Percentiles rank a stretch among this genome's conserved stretches.
Evolutionary conservation across 2,329 filamentous ascomycete genomes (phyloP).

Genomic region (Pseudocercospora macadamiae): DNA sequence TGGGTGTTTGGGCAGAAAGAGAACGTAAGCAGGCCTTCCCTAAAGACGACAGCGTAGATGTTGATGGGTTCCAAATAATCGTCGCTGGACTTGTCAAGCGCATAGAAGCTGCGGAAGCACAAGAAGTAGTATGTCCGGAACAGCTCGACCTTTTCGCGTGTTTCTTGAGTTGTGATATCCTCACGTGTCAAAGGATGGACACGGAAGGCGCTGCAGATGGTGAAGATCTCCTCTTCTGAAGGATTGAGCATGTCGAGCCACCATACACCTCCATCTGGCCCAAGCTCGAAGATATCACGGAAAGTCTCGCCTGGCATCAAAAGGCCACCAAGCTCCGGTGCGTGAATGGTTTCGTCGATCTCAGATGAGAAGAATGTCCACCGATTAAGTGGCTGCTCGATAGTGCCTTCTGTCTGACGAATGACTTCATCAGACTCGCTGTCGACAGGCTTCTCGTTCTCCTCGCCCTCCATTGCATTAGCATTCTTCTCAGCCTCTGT

Average conservation of each 20-base stretch:
- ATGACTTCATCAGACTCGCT: conserved; percentile 35
- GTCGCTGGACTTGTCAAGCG: conserved; percentile 75
- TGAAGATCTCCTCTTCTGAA: conserved; percentile 82
- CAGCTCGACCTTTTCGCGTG: conserved; percentile 96
- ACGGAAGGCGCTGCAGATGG: conserved; percentile 90
- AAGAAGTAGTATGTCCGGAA: conserved; percentile 99
- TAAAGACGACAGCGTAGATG: conserved; percentile 95
- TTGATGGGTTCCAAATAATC: conserved; percentile 93
- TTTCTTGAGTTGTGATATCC: conserved; percentile 93
- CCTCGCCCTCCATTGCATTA: conserved; percentile 13
- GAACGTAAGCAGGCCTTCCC: conserved; percentile 92
- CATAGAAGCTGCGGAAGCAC: conserved; percentile 91
- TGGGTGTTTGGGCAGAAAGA: conserved; percentile 88
- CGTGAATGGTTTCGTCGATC: conserved; percentile 90
- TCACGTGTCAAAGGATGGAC: conserved; percentile 95
- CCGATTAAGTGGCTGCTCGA: conserved; percentile 61
- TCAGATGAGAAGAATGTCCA: conserved; percentile 98
- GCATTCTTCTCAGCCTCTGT: conserved; percentile 28
- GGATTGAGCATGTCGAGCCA: conserved; percentile 95
- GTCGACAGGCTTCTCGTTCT: conserved; percentile 47
- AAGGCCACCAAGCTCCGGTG: conserved; percentile 82
- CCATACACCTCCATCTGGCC: conserved; percentile 82
- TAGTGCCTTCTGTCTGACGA: conserved; percentile 27
- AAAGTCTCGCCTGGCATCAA: conserved; percentile 88
- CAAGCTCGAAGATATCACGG: conserved; percentile 79